Evolutionary conservation across 2,329 filamentous ascomycete genomes (phyloP).

Genomic region (Penicillium sp.): DNA sequence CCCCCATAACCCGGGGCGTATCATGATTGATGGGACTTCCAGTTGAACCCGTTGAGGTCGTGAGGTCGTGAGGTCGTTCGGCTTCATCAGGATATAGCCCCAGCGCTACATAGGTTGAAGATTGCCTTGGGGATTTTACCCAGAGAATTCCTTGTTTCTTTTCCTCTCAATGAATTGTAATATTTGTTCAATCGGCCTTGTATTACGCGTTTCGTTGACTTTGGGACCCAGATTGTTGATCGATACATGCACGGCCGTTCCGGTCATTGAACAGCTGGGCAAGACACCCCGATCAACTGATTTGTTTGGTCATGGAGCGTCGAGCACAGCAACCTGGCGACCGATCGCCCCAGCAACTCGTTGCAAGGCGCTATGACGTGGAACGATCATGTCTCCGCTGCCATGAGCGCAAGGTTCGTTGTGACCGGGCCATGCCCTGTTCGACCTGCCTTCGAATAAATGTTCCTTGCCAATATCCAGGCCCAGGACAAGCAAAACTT

Average conservation of each 20-base stretch:
- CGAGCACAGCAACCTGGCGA: background rate
- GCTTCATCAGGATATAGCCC: background rate
- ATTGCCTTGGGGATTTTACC: background rate
- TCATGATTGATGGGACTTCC: too few relatives aligned
- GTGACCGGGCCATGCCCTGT: background rate
- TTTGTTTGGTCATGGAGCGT: background rate
- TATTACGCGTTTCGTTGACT: background rate
- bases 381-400: background rate
- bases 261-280: background rate
- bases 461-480: background rate
- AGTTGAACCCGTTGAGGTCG: too few relatives aligned
- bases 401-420: background rate
- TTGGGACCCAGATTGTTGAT: background rate
- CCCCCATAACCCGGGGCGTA: too few relatives aligned
- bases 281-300: background rate
- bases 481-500: background rate
- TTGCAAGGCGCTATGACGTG: background rate
- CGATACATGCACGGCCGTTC: background rate
- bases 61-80: background rate
- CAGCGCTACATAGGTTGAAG: background rate
- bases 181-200: background rate
- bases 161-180: background rate
- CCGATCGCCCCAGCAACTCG: background rate
- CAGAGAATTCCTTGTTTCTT: background rate
- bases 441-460: background rate